phyloP scores from a whole-genome alignment of 331 rosid genomes.

The Saraca asoca region DNA sequence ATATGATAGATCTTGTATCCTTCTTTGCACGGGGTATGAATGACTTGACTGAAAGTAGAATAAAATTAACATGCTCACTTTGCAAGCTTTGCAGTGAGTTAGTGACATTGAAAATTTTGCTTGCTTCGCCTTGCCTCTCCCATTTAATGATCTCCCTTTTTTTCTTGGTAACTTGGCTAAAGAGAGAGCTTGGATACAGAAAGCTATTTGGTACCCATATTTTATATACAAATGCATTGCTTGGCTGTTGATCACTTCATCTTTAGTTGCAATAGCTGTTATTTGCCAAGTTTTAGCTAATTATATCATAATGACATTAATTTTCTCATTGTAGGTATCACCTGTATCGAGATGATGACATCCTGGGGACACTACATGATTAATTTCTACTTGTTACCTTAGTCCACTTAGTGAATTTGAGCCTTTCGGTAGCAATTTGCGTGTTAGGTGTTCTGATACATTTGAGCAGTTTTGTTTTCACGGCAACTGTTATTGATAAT shows the following conservation, averaged over 20 bases:
- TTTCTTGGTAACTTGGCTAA: not conserved
- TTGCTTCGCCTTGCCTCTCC: not conserved
- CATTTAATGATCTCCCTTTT: not conserved
- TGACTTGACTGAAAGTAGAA: not conserved
- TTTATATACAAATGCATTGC: not conserved
- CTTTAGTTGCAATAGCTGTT: constrained; percentile 5
- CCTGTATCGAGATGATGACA: constrained; percentile 54
- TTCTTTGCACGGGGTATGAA: constrained; percentile 2
- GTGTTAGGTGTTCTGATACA: not conserved
- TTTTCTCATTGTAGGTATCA: constrained; percentile 46
- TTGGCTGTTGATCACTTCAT: not conserved
- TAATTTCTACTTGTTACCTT: constrained; percentile 30
- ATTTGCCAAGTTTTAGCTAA: constrained; percentile 18
- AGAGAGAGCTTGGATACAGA: not conserved
- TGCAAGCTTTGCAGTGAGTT: not conserved
- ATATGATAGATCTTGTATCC: constrained; percentile 7
- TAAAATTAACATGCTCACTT: not conserved
- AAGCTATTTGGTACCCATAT: not conserved
- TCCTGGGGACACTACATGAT: constrained; percentile 59
- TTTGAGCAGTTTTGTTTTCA: constrained; percentile 10
- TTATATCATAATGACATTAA: not conserved
- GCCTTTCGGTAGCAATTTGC: not conserved
- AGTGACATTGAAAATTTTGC: not conserved
- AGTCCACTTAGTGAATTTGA: not conserved
- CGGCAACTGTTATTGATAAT: constrained; percentile 5